Base-by-base conservation (phyloP, 768 basidiomycete genomes). In the Agaricus blazei region DNA sequence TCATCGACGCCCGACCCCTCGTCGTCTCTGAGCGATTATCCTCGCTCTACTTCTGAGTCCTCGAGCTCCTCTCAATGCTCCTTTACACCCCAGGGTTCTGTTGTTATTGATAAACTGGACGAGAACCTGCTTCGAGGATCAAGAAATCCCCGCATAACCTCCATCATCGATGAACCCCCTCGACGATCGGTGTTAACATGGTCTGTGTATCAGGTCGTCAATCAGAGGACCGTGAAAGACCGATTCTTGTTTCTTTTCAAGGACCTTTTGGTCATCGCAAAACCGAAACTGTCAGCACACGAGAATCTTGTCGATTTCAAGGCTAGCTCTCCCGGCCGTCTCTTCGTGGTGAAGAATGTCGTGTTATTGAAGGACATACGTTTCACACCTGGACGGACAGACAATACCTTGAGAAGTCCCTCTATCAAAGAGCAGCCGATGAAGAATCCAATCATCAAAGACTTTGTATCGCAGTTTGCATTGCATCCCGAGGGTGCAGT, bases 171-270 rank as follows among this genome's bases (percentile, higher is more conserved):
- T 60, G 84, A 90, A 59, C 90, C 93, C 14, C 91, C 93, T 6
- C 83, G 97, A 42, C 93, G 88, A 67, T 72, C 98, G 40, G 72
- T 97, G 14, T 73, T 95, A 41, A 87, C 89, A 1, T 88, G 89
- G 2, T 88, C 93, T 1, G 90, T 96, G 6, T 75, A 96, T 4
- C 97, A 99, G 71, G 93, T 98, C 12, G 93, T 93, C 61, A 93
- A 97, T 70, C 79, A 85, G 41, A 88, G 96, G 69, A 94, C 90
- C 0, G 89, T 94, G 68, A 98, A 98, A 69, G 94, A 98, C 65
- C 86, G 97, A 9, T 92, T 93, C 73, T 80, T 98, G 9, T 95
- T 98, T 75, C 80, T 98, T n/a, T 99, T 99, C 80, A 93, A 76
- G 68, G 97, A 99, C 68, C 81, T 98, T 51, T 82, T 98, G 52